phyloP scores from a whole-genome alignment of 2,329 filamentous ascomycete species.

The Trichoderma atroviride region DNA sequence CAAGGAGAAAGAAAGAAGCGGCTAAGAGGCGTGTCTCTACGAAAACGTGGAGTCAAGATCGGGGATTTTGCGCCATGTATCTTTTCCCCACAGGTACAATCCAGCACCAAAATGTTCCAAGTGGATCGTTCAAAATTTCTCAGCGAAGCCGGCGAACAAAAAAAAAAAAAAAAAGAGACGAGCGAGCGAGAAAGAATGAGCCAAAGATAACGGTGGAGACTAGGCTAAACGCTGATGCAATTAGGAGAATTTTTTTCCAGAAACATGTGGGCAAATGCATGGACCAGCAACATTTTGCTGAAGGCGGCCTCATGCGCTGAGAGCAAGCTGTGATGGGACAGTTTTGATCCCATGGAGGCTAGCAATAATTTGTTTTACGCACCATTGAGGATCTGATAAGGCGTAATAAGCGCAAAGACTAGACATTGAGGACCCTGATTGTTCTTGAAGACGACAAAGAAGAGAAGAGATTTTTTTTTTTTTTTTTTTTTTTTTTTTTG shows the following conservation, averaged over 20 bases:
- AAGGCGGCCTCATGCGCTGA: background rate
- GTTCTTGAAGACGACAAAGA: background rate
- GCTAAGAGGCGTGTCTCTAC: conserved; percentile 23
- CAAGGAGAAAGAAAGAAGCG: background rate
- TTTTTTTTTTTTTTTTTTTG: background rate
- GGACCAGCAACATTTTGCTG: conserved; percentile 5
- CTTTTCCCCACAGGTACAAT: conserved; percentile 27
- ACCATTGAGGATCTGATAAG: background rate
- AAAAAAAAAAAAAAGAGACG: background rate
- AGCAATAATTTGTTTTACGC: background rate
- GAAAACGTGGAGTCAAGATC: conserved; percentile 27
- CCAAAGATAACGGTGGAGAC: conserved; percentile 21
- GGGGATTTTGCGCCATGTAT: conserved; percentile 20
- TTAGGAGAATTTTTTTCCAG: conserved; percentile 27
- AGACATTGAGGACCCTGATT: background rate
- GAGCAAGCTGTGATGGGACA: background rate
- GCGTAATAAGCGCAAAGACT: background rate
- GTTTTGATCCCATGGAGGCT: background rate
- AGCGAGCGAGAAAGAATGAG: background rate
- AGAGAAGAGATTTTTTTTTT: background rate
- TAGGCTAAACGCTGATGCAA: conserved; percentile 17
- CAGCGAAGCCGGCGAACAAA: conserved; percentile 1
- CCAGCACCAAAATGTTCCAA: background rate
- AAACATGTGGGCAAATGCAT: conserved; percentile 25
- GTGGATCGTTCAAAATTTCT: conserved; percentile 25